Percentiles rank a stretch among this genome's conserved stretches.
Conservation (phyloP, 202 grass and related monocot species). For the Hordeum pubiflorum region DNA sequence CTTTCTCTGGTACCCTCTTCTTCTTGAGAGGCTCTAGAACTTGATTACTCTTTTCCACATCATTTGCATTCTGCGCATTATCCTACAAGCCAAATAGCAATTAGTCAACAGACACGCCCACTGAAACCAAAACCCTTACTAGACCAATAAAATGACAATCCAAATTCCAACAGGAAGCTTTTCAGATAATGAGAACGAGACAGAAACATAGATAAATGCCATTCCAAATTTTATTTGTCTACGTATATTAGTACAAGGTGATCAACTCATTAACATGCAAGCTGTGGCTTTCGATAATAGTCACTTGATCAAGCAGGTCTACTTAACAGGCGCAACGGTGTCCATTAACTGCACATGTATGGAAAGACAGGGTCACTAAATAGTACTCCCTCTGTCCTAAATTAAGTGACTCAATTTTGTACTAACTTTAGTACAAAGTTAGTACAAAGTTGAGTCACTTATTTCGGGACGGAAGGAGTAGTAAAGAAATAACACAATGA, state of each 20-base stretch:
- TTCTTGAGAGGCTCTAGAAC: background rate
- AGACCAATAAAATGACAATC: background rate
- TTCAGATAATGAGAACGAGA: background rate
- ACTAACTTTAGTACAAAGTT: too few relatives aligned
- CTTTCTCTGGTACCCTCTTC: conserved; percentile 19
- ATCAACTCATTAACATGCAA: background rate
- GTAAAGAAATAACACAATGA: background rate
- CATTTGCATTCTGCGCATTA: background rate
- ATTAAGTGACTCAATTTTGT: too few relatives aligned
- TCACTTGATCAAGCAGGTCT: background rate
- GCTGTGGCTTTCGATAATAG: background rate
- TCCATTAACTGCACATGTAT: background rate
- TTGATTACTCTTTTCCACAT: background rate
- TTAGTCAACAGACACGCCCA: background rate
- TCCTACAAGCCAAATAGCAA: conserved; percentile 8
- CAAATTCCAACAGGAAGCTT: background rate
- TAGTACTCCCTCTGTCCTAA: too few relatives aligned
- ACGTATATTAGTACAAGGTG: background rate
- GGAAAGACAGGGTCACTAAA: background rate
- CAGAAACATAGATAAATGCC: background rate
- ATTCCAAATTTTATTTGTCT: background rate
- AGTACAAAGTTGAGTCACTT: too few relatives aligned
- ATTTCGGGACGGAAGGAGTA: too few relatives aligned
- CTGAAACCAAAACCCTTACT: background rate
- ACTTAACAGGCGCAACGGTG: background rate